Evolutionary conservation across 768 basidiomycete species (phyloP).

Genomic region (Hirschioporus abietinus): DNA sequence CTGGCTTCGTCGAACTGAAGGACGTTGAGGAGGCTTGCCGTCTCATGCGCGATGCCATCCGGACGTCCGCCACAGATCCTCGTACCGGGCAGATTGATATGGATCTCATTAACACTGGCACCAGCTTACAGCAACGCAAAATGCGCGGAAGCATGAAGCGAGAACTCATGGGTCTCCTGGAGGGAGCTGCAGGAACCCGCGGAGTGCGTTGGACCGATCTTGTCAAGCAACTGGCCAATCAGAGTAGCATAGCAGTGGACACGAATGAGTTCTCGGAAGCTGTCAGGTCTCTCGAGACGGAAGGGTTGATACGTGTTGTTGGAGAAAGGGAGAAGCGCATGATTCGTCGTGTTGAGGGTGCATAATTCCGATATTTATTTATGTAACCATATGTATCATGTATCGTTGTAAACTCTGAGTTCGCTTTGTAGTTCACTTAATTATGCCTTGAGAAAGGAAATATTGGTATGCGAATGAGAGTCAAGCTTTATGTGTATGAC

Average conservation of each 20-base stretch:
- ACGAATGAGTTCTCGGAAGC: slow-evolving; percentile 77
- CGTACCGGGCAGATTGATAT: slow-evolving; percentile 97
- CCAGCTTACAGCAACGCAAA: slow-evolving; percentile 80
- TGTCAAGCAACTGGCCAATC: slow-evolving; percentile 70
- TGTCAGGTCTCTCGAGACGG: slow-evolving; percentile 71
- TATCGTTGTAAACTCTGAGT: too few relatives aligned
- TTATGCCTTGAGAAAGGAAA: too few relatives aligned
- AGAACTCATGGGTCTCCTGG: slow-evolving; percentile 67
- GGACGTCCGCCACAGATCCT: slow-evolving; percentile 93
- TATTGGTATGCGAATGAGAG: too few relatives aligned
- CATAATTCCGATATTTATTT: slow-evolving; percentile 12
- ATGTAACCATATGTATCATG: neutral
- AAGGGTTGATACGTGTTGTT: slow-evolving; percentile 79
- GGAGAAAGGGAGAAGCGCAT: slow-evolving; percentile 84
- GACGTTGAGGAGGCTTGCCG: slow-evolving; percentile 91
- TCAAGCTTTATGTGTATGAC: too few relatives aligned
- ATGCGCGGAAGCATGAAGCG: slow-evolving; percentile 86
- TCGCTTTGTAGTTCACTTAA: too few relatives aligned
- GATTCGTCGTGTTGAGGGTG: slow-evolving; percentile 61
- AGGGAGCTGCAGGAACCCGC: slow-evolving; percentile 40
- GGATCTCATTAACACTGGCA: slow-evolving; percentile 91
- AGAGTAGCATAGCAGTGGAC: slow-evolving; percentile 82
- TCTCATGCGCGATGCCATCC: slow-evolving; percentile 95
- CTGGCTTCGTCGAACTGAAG: slow-evolving; percentile 72
- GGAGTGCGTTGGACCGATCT: slow-evolving; percentile 81